phyloP scores from a whole-genome alignment of 352 stramenopile genomes.

The Phytophthora podocarpi region DNA sequence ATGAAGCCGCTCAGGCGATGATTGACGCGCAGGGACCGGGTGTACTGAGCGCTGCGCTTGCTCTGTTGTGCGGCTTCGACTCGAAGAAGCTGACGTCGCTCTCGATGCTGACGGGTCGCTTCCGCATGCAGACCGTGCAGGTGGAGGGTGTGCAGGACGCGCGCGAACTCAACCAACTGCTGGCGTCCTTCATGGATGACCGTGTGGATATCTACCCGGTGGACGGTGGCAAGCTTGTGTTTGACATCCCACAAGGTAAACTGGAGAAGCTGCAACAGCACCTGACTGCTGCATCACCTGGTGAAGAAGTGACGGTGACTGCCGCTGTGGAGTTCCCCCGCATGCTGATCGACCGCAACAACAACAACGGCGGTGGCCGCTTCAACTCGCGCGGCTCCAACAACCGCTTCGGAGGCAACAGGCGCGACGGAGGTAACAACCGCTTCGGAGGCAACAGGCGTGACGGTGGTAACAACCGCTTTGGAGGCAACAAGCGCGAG shows the following conservation, averaged over 20 bases:
- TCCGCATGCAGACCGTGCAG: constrained; percentile 69
- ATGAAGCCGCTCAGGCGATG: constrained; percentile 59
- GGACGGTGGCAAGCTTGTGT: constrained; percentile 65
- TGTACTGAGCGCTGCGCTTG: constrained; percentile 68
- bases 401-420: constrained; percentile 32
- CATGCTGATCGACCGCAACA: constrained; percentile 50
- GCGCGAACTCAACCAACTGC: constrained; percentile 54
- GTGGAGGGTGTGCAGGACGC: constrained; percentile 51
- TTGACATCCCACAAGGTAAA: constrained; percentile 63
- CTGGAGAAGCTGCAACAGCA: constrained; percentile 54
- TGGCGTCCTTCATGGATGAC: constrained; percentile 49
- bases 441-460: constrained; percentile 16
- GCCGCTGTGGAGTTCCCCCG: constrained; percentile 58
- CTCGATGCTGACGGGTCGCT: constrained; percentile 79
- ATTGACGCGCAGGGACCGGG: constrained; percentile 59
- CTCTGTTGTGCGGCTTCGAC: constrained; percentile 80
- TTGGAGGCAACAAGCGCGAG: constrained; percentile 27
- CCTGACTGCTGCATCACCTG: constrained; percentile 32
- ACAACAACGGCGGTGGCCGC: constrained; percentile 31
- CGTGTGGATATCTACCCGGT: constrained; percentile 60
- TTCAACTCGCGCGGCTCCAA: constrained; percentile 43
- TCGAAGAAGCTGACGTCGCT: constrained; percentile 63
- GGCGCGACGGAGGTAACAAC: constrained; percentile 13
- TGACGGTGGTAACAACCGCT: constrained; percentile 28
- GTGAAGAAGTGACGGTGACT: constrained; percentile 46